phyloP scores from a whole-genome alignment of 345 rosid genomes.

The Durio zibethinus region DNA sequence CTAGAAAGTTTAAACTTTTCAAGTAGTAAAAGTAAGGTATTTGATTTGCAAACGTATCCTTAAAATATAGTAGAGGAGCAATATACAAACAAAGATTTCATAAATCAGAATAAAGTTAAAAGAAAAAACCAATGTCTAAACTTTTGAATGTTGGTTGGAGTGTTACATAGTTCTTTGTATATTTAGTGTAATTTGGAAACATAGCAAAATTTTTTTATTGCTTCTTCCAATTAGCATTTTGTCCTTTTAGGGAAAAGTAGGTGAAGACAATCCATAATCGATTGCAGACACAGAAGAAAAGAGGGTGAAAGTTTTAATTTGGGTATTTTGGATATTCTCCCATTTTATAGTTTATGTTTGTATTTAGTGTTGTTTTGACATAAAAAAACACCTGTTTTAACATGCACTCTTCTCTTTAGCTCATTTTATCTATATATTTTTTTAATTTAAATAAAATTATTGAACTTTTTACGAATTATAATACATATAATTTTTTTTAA shows the following conservation, averaged over 20 bases:
- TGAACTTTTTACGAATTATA: too few relatives aligned
- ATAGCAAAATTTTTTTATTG: background rate
- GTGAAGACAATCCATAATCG: conserved; percentile 18
- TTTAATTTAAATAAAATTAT: too few relatives aligned
- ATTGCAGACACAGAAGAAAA: background rate
- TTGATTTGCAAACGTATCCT: background rate
- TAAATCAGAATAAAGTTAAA: background rate
- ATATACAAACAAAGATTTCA: background rate
- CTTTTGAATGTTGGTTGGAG: conserved; percentile 29
- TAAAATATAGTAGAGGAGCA: background rate
- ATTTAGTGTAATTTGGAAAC: conserved; percentile 18
- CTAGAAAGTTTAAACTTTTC: background rate
- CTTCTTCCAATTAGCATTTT: conserved; percentile 20
- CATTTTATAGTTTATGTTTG: background rate
- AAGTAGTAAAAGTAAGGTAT: background rate
- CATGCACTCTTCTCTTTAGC: too few relatives aligned
- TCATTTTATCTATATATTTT: too few relatives aligned
- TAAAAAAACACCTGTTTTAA: too few relatives aligned
- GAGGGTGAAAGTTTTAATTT: background rate
- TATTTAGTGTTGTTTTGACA: background rate
- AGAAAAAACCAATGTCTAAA: background rate
- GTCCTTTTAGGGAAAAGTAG: conserved; percentile 12
- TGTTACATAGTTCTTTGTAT: conserved; percentile 18
- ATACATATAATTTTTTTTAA: too few relatives aligned
- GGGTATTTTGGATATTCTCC: background rate